Evolutionary conservation across 2,329 filamentous ascomycete genomes (phyloP).

Genomic region (Teratosphaeriaceae sp.): DNA sequence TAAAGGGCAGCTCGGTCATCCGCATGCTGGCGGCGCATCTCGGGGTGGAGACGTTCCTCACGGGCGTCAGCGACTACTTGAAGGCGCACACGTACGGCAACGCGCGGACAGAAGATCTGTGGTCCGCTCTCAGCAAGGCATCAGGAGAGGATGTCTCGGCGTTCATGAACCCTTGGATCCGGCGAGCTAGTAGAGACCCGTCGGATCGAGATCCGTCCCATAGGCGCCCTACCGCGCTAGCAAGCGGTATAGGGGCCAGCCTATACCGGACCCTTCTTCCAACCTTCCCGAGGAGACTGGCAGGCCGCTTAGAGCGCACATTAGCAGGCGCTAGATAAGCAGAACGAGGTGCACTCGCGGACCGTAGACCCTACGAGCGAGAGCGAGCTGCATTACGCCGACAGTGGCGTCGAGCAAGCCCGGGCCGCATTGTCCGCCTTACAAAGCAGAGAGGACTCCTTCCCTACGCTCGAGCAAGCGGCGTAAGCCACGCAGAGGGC

Average conservation of each 20-base stretch:
- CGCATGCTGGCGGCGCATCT: slow-evolving; percentile 93
- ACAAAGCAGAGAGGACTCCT: slow-evolving; percentile 6
- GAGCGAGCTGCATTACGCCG: neutral
- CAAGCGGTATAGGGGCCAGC: slow-evolving; percentile 41
- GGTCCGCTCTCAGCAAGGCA: slow-evolving; percentile 79
- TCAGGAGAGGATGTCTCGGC: no score
- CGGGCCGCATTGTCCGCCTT: slow-evolving; percentile 6
- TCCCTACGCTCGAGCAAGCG: slow-evolving; percentile 12
- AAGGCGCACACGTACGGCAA: slow-evolving; percentile 83
- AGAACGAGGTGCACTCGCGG: slow-evolving; percentile 3
- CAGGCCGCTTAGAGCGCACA: slow-evolving; percentile 19
- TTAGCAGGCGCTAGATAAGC: slow-evolving; percentile 17
- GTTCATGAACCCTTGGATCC: no score
- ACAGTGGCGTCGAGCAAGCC: slow-evolving; percentile 6
- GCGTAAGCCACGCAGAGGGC: slow-evolving; percentile 29
- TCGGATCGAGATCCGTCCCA: slow-evolving; percentile 31
- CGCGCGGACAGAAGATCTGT: slow-evolving; percentile 85
- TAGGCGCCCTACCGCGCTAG: slow-evolving; percentile 36
- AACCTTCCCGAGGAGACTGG: slow-evolving; percentile 16
- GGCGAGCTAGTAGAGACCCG: slow-evolving; percentile 26
- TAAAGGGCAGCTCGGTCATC: slow-evolving; percentile 94
- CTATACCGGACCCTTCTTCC: slow-evolving; percentile 34
- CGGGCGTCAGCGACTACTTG: slow-evolving; percentile 84
- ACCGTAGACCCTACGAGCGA: neutral
- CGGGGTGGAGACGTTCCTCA: slow-evolving; percentile 79